phyloP scores from a whole-genome alignment of 345 rosid species.

The Heritiera fomes region DNA sequence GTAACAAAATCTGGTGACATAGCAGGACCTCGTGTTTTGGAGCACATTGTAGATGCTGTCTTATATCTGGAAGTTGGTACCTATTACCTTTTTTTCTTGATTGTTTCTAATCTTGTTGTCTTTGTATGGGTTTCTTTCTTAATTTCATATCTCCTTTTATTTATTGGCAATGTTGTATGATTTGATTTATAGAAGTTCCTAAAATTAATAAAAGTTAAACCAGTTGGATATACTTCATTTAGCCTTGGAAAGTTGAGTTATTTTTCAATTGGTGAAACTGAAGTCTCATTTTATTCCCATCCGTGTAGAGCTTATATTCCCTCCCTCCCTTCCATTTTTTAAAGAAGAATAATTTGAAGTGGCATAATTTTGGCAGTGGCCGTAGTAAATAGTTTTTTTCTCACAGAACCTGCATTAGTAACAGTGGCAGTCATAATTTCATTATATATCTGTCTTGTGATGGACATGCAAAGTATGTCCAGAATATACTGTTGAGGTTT shows the following conservation, averaged over 20 bases:
- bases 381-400: not conserved
- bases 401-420: too few species aligned
- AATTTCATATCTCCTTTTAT: not conserved
- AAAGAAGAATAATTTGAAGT: not conserved
- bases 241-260: not conserved
- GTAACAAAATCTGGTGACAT: slow-evolving; percentile 89
- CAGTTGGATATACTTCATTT: not conserved
- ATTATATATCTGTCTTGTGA: too few species aligned
- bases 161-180: too few species aligned
- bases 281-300: not conserved
- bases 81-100: slow-evolving; percentile 26
- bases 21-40: slow-evolving; percentile 97
- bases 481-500: too few species aligned
- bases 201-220: too few species aligned
- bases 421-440: too few species aligned
- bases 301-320: slow-evolving; percentile 7
- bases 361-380: not conserved
- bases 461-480: too few species aligned
- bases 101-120: slow-evolving; percentile 18
- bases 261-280: not conserved
- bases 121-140: not conserved
- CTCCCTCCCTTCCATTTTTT: not conserved
- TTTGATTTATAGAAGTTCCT: not conserved
- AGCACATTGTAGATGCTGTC: slow-evolving; percentile 97
- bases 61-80: slow-evolving; percentile 85